Base-by-base conservation (phyloP, 805 yeast species). In the Candida qinlingensis region DNA sequence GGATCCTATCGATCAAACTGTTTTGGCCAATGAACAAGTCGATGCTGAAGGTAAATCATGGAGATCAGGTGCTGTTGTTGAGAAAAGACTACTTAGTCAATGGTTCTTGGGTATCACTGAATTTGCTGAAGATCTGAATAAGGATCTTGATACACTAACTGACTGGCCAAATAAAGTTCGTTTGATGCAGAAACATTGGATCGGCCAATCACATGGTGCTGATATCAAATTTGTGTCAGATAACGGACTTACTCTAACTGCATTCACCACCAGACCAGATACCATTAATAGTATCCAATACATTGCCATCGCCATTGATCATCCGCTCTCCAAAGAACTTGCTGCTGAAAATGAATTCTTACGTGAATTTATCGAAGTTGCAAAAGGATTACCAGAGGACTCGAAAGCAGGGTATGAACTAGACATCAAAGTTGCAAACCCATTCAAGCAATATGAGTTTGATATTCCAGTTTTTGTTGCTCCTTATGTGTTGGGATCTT, bases 1-100 rank as follows among this genome's bases (percentile, higher is more conserved):
- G 99, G 99, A 94, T 66, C 99, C 99, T 0, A 79, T 94, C 0
- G 99, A 94, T 59, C 79, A 85, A 54, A 94, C 99, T 0, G 99
- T 94, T 1, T 72, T 94, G 51, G 99, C 99, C 3, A 94, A 86
- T 63, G 99, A 94, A 67, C 99, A 94, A 66, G 97, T 94, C 3
- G 99, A 94, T 64, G 65, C 83, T 2, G 78, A 87, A 41, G 99
- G 99, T 1, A 73, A 82, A 47, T 89, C 97, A 0, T 94, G 99
- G 99, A 78, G 99, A 65, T 89, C 97, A 3, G 99, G 99, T 5
- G 99, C 98, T 0, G 51, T 83, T 12, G 99, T 92, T 0, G 97
- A 94, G 64, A 89, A 88, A 66, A 76, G 74, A 52, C 68, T 79
- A 45, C 71, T 94, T 41, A 87, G 83, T 53, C 99, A 94, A 64